Base-by-base conservation (phyloP, 306 rosid species). In the Myrica gale region DNA sequence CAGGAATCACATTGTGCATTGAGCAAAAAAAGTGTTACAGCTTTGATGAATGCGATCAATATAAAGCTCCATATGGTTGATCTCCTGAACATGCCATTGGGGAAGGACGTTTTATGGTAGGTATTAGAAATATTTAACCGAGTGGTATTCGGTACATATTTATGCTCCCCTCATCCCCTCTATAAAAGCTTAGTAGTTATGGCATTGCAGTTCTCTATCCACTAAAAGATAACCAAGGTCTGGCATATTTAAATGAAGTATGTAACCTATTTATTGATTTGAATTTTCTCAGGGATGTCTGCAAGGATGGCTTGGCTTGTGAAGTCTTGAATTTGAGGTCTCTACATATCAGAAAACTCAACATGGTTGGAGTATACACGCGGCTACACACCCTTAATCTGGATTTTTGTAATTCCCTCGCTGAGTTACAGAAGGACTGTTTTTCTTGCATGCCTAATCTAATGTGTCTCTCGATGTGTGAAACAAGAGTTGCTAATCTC, bases 391-490 rank as follows among this genome's bases (percentile, higher is more conserved):
- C 93, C 69, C 93, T 90, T 68, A 87, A 81, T 82, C 96, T 92
- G 72, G 97, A 92, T 74, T 90, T 92, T 79, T 84, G 96, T 73
- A 81, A 84, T 74, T 82, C 84, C 17, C 87, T 92, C 65, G 61
- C 88, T 46, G 81, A 89, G 75, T 90, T 92, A 68, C 87, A 79
- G 55, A 89, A 84, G 83, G 89, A 88, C 53, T 92, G 97, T 80
- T 92, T 90, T 73, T 74, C 81, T 60, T 87, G 90, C 86, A 90
- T 92, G 96, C 97, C 97, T 56, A 85, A 80, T 80, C 88, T 92
- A 79, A 84, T 19, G 87, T 73, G 79, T 58, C 92, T 92, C 54
- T 92, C 97, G 9, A 78, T 92, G 89, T 90, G 97, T 50, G 93
- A 86, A 75, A 92, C 97, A 54, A 83, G 88, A 76, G 84, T 92